Conservation (phyloP, 202 grass and related monocot genomes). For the Schoenoplectus triqueter region DNA sequence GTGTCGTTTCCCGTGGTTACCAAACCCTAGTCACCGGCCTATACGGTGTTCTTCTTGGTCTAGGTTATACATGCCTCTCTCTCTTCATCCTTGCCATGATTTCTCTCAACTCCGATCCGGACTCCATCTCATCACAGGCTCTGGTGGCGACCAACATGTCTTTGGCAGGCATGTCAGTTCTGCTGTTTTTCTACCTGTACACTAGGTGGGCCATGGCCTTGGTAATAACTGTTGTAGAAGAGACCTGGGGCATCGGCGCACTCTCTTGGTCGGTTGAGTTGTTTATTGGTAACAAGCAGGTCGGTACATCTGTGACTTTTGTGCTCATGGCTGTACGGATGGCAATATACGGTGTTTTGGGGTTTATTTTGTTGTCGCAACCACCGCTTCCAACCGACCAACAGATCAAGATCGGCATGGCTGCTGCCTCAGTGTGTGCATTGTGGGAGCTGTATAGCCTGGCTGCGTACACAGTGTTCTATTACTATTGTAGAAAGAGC, state of each 20-base stretch:
- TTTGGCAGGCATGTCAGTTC: not conserved
- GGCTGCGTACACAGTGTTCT: conserved; percentile 48
- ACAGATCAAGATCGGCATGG: conserved; percentile 35
- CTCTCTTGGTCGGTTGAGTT: conserved; percentile 56
- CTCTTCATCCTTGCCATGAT: conserved; percentile 19
- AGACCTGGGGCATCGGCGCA: conserved; percentile 57
- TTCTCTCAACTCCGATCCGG: conserved; percentile 23
- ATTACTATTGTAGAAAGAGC: conserved; percentile 53
- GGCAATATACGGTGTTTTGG: conserved; percentile 39
- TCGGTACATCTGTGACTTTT: conserved; percentile 40
- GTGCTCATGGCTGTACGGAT: conserved; percentile 39
- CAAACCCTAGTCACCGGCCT: conserved; percentile 44
- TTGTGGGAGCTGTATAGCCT: conserved; percentile 45
- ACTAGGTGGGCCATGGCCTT: conserved; percentile 52
- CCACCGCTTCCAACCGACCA: not conserved
- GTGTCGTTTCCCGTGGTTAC: conserved; percentile 46
- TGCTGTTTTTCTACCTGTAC: conserved; percentile 43
- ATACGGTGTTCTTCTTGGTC: conserved; percentile 40
- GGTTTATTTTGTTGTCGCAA: not conserved
- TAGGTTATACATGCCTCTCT: conserved; percentile 39
- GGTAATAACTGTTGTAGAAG: conserved; percentile 43
- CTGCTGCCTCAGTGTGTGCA: conserved; percentile 34
- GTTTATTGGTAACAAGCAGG: conserved; percentile 48
- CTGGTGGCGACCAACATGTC: not conserved
- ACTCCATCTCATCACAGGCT: not conserved